Percentiles rank a stretch among this genome's conserved stretches.
These are phyloP conservation scores for Cicer cuneatum DNA, from an alignment of 306 rosid genomes.

Conservation along the genomic window DNA sequence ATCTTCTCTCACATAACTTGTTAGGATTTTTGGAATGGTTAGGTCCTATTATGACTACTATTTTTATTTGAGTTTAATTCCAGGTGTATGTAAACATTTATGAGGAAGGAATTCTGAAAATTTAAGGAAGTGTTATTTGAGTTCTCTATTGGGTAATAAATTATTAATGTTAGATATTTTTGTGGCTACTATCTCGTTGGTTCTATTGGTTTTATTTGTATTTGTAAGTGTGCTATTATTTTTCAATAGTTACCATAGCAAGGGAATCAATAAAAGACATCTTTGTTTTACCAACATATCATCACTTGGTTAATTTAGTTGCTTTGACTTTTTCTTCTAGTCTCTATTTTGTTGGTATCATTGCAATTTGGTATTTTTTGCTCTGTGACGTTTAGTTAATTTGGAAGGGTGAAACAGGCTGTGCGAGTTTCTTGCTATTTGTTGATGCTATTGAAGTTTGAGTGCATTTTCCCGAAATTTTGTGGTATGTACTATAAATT, in stretches of 20 bases:
- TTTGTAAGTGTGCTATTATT: conserved; percentile 6
- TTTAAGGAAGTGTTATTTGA: conserved; percentile 10
- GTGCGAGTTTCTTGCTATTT: no score
- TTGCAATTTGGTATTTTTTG: not conserved
- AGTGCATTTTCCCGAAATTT: no score
- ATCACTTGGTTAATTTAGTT: not conserved
- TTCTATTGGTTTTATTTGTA: conserved; percentile 2
- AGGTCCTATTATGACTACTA: conserved; percentile 25
- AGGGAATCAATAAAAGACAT: conserved; percentile 3
- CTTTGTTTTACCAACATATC: not conserved
- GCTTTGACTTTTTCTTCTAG: not conserved
- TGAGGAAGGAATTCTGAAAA: conserved; percentile 28
- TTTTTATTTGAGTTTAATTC: not conserved
- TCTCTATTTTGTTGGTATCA: not conserved
- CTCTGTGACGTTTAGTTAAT: not conserved
- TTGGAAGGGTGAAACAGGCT: no score
- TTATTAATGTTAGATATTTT: conserved; percentile 7
- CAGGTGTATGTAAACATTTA: conserved; percentile 34
- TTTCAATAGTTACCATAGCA: conserved; percentile 13
- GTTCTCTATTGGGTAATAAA: conserved; percentile 17
- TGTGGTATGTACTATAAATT: no score
- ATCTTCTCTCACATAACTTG: conserved; percentile 46
- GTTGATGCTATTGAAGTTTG: no score
- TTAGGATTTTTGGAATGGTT: conserved; percentile 51
- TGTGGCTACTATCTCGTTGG: conserved; percentile 2